A percentile compares a stretch with the other conserved stretches of the same genome.
Evolutionary conservation across 495 filamentous ascomycete species (phyloP).

Genomic region (Podospora australis): DNA sequence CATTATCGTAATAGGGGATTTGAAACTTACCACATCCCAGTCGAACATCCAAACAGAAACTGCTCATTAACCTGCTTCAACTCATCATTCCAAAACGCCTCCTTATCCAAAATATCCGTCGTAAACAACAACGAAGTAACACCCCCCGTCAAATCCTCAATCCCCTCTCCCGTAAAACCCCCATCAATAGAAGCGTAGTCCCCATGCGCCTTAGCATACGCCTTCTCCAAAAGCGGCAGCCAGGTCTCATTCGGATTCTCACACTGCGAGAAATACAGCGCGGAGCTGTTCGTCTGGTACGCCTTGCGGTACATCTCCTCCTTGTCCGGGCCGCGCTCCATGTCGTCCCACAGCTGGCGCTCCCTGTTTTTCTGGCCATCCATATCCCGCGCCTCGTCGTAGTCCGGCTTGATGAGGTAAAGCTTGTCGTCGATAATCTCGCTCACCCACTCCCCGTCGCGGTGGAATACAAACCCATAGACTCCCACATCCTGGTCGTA

Average conservation of each 20-base stretch:
- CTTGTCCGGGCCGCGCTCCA: conserved; percentile 55
- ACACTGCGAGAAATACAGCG: conserved; percentile 84
- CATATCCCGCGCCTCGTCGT: conserved; percentile 49
- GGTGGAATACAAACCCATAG: conserved; percentile 90
- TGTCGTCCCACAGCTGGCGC: conserved; percentile 62
- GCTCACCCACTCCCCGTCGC: conserved; percentile 89
- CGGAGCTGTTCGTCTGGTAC: conserved; percentile 66
- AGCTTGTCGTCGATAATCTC: conserved; percentile 78
- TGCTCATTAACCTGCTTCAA: conserved; percentile 78
- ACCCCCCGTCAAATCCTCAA: conserved; percentile 90
- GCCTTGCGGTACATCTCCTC: conserved; percentile 72
- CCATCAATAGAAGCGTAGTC: conserved; percentile 80
- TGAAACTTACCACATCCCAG: conserved; percentile 51
- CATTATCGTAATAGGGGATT: too few relatives aligned
- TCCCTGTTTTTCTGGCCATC: conserved; percentile 45
- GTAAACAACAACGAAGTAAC: conserved; percentile 77
- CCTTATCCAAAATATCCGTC: conserved; percentile 78
- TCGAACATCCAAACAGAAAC: conserved; percentile 81
- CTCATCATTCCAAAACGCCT: conserved; percentile 84
- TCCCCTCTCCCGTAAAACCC: conserved; percentile 78
- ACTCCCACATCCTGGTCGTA: conserved; percentile 75
- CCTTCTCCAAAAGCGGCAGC: conserved; percentile 91
- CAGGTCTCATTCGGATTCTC: conserved; percentile 85
- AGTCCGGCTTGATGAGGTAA: conserved; percentile 76
- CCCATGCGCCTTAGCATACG: conserved; percentile 92